Evolutionary conservation across 345 rosid genomes (phyloP).

Genomic region (Corchorus olitorius): DNA sequence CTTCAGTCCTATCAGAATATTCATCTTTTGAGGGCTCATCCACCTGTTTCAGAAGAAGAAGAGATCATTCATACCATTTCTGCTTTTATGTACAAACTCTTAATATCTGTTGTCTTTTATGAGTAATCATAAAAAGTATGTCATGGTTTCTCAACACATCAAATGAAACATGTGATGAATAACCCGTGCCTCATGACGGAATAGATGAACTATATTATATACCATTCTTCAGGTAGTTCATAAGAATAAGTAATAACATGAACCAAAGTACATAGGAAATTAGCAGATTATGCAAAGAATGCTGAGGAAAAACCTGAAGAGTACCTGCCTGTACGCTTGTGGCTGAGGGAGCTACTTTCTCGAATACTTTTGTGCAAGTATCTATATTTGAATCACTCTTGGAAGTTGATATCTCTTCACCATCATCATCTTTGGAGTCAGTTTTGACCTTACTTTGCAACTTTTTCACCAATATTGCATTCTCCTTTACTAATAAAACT

Average conservation of each 20-base stretch:
- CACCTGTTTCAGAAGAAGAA: conserved; percentile 30
- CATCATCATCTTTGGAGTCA: conserved; percentile 27
- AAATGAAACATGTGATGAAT: neutral
- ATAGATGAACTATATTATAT: neutral
- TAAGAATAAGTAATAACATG: neutral
- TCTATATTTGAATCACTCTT: conserved; percentile 32
- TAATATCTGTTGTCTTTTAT: neutral
- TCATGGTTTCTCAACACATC: neutral
- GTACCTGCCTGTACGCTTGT: conserved; percentile 62
- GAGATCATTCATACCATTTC: neutral
- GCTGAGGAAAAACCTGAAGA: conserved; percentile 8
- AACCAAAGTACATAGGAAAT: neutral
- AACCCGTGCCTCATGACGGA: neutral
- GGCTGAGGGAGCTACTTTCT: conserved; percentile 36
- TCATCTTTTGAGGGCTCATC: conserved; percentile 29
- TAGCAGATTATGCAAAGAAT: neutral
- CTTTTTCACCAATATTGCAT: conserved; percentile 46
- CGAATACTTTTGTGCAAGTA: conserved; percentile 24
- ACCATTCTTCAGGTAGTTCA: neutral
- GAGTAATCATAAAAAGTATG: neutral
- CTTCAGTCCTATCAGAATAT: conserved; percentile 1
- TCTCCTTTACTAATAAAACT: conserved; percentile 51
- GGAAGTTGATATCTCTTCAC: conserved; percentile 26
- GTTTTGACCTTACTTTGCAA: conserved; percentile 33
- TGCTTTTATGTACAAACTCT: neutral